Evolutionary conservation across 75 land plant genomes (phyloP).

Genomic region (Cupressus sempervirens): DNA sequence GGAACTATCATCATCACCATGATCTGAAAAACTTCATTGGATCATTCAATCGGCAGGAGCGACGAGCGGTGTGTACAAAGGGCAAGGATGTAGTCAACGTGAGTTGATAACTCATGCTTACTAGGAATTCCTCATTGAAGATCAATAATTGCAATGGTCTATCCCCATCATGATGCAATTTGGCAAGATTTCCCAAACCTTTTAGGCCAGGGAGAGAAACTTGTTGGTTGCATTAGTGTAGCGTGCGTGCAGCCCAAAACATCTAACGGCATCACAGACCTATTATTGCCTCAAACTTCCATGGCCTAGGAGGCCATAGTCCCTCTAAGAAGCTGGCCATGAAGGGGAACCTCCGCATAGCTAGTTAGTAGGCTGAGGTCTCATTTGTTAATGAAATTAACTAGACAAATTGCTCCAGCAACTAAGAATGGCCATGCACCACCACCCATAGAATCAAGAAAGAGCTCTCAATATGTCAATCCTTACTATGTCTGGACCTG

Average conservation of each 20-base stretch:
- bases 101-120: no score
- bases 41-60: slow-evolving; percentile 30
- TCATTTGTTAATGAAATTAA: slow-evolving; percentile 83
- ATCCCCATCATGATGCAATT: slow-evolving; percentile 37
- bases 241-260: slow-evolving; percentile 47
- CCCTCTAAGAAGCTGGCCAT: slow-evolving; percentile 48
- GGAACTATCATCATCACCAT: background rate
- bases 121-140: slow-evolving; percentile 40
- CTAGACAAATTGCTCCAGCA: slow-evolving; percentile 60
- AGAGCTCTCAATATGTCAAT: no score
- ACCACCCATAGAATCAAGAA: no score
- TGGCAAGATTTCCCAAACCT: slow-evolving; percentile 29
- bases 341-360: slow-evolving; percentile 41
- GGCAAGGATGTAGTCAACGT: no score
- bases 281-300: slow-evolving; percentile 80
- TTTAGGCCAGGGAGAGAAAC: slow-evolving; percentile 27
- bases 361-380: slow-evolving; percentile 81
- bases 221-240: slow-evolving; percentile 39
- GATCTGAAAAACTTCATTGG: slow-evolving; percentile 21
- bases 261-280: no score
- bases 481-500: no score
- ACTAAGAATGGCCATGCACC: no score
- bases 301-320: slow-evolving; percentile 42
- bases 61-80: no score
- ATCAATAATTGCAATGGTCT: slow-evolving; percentile 39